These are phyloP conservation scores for Pseudogymnoascus sp. DNA, from an alignment of 2,329 filamentous ascomycete species.

Conservation along the genomic window DNA sequence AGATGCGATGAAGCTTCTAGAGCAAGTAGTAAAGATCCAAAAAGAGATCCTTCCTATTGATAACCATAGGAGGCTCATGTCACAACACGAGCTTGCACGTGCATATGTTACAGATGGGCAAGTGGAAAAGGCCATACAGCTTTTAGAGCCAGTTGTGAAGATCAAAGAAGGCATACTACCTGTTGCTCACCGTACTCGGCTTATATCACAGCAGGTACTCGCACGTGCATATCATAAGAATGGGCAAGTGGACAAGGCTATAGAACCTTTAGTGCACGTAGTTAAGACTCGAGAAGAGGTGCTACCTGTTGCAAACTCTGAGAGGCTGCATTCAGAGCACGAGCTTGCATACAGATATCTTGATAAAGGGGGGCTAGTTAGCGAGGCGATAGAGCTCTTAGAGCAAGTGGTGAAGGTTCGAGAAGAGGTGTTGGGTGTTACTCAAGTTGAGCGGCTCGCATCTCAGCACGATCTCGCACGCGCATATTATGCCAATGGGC, in stretches of 20 bases:
- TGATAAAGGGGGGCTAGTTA: neutral
- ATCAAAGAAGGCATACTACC: neutral
- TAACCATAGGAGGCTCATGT: conserved; percentile 5
- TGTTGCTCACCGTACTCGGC: neutral
- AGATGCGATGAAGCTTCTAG: conserved; percentile 9
- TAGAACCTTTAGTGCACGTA: neutral
- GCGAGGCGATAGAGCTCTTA: neutral
- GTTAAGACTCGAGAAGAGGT: neutral
- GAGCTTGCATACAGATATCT: neutral
- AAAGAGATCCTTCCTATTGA: neutral
- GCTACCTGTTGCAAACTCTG: neutral
- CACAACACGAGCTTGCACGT: conserved; percentile 11
- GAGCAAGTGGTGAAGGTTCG: neutral
- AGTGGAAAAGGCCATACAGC: neutral
- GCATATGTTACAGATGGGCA: neutral
- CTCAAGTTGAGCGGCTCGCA: neutral
- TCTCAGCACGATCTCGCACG: neutral
- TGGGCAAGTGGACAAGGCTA: neutral
- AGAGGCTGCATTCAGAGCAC: too few species aligned
- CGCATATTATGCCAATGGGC: neutral
- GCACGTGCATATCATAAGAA: neutral
- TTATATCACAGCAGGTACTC: neutral
- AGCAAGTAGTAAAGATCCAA: conserved; percentile 7
- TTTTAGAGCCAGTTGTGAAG: neutral
- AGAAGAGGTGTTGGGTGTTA: neutral